Conservation (phyloP, 371 early-diverging fungal species). For the Homolaphlyctis polyrhiza region DNA sequence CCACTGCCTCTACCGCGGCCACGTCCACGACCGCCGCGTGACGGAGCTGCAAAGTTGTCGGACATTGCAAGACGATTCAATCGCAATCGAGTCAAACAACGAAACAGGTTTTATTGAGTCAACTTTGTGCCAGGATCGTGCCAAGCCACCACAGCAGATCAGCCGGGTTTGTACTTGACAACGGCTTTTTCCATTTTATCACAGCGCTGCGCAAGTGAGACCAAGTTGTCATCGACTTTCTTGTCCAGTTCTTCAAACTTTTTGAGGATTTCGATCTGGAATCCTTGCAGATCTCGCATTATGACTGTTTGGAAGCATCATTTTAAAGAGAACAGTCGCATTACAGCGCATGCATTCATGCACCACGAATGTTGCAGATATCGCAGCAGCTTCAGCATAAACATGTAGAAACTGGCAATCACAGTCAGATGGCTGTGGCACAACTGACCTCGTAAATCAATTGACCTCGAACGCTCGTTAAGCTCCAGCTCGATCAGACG, state of each 20-base stretch:
- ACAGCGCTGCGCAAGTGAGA: conserved; percentile 25
- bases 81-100: background rate
- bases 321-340: too few relatives aligned
- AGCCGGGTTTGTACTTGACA: conserved; percentile 20
- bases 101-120: too few relatives aligned
- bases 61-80: background rate
- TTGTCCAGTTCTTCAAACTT: conserved; percentile 36
- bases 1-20: background rate
- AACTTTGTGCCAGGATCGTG: too few relatives aligned
- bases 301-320: conserved; percentile 25
- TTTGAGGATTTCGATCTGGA: conserved; percentile 39
- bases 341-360: too few relatives aligned
- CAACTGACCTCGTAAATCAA: conserved; percentile 36
- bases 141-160: too few relatives aligned
- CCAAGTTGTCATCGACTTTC: conserved; percentile 32
- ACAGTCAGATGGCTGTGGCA: background rate
- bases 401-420: background rate
- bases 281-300: conserved; percentile 35
- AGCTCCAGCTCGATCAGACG: conserved; percentile 36
- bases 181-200: conserved; percentile 34
- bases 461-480: conserved; percentile 34
- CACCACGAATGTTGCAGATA: background rate
- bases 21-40: background rate
- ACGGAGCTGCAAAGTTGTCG: background rate
- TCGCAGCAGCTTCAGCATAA: background rate